These are phyloP conservation scores for Datura wrightii DNA, from an alignment of 257 asterid genomes.

Conservation along the genomic window DNA sequence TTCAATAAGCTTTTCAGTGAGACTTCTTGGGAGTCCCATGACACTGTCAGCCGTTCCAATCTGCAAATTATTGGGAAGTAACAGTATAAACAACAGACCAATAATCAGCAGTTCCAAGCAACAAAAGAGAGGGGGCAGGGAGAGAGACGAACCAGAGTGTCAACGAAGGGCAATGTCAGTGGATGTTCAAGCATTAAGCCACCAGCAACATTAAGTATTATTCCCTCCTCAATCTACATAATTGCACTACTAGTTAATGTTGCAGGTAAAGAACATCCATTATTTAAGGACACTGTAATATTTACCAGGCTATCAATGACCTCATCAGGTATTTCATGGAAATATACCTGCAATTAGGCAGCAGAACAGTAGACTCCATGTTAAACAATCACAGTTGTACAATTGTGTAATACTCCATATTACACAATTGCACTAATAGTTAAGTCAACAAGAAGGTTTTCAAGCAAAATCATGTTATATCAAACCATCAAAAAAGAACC, in stretches of 20 bases:
- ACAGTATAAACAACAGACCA: neutral
- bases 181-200: slow-evolving; percentile 98
- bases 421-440: neutral
- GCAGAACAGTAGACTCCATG: neutral
- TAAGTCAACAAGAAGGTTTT: slow-evolving; percentile 8
- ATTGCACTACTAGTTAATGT: slow-evolving; percentile 30
- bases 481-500: neutral
- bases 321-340: slow-evolving; percentile 83
- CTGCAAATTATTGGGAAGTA: slow-evolving; percentile 43
- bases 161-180: slow-evolving; percentile 74
- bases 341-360: slow-evolving; percentile 64
- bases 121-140: slow-evolving; percentile 29
- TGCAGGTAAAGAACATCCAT: slow-evolving; percentile 32
- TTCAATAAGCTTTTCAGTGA: slow-evolving; percentile 69
- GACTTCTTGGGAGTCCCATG: slow-evolving; percentile 84
- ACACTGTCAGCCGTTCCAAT: slow-evolving; percentile 80
- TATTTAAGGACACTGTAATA: slow-evolving; percentile 23
- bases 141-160: slow-evolving; percentile 64
- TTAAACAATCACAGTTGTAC: neutral
- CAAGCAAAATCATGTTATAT: neutral
- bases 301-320: slow-evolving; percentile 75
- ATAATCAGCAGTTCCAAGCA: neutral
- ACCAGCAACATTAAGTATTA: slow-evolving; percentile 77
- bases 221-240: slow-evolving; percentile 78
- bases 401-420: neutral